These are phyloP conservation scores for Xerocomellus amylosporus DNA, from an alignment of 768 basidiomycete species.

Conservation along the genomic window DNA sequence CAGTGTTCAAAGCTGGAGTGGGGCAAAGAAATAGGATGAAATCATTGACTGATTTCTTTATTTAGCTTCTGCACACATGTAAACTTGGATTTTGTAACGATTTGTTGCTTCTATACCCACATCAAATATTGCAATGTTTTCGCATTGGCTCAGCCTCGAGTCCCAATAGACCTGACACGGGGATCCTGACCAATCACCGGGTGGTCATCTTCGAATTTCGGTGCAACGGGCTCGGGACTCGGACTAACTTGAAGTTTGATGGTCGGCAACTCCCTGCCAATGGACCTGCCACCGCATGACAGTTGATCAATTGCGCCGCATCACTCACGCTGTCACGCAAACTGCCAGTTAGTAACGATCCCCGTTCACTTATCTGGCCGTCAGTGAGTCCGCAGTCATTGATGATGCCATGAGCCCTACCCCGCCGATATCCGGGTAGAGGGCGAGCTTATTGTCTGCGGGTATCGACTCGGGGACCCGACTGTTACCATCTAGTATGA, in stretches of 20 bases:
- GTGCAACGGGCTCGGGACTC: too few relatives aligned
- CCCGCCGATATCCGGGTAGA: not conserved
- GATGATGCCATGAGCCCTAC: not conserved
- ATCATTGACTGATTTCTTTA: not conserved
- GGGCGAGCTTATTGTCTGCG: not conserved
- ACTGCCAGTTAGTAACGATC: not conserved
- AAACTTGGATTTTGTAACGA: not conserved
- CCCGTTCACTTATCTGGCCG: not conserved
- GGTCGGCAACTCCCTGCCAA: too few relatives aligned
- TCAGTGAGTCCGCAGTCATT: not conserved
- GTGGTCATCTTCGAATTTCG: not conserved
- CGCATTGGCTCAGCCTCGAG: not conserved
- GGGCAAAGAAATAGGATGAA: too few relatives aligned
- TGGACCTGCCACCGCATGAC: too few relatives aligned
- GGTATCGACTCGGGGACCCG: not conserved
- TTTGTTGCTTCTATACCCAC: not conserved
- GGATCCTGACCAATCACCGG: too few relatives aligned
- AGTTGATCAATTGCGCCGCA: not conserved
- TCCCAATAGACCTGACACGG: not conserved
- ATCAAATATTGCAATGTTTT: not conserved
- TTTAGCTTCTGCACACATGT: not conserved
- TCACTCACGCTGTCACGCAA: not conserved
- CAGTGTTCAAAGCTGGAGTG: not conserved
- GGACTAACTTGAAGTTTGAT: too few relatives aligned
- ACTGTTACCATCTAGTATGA: not conserved